Evolutionary conservation across 306 rosid species (phyloP).

Genomic region (Cyamopsis tetragonoloba): DNA sequence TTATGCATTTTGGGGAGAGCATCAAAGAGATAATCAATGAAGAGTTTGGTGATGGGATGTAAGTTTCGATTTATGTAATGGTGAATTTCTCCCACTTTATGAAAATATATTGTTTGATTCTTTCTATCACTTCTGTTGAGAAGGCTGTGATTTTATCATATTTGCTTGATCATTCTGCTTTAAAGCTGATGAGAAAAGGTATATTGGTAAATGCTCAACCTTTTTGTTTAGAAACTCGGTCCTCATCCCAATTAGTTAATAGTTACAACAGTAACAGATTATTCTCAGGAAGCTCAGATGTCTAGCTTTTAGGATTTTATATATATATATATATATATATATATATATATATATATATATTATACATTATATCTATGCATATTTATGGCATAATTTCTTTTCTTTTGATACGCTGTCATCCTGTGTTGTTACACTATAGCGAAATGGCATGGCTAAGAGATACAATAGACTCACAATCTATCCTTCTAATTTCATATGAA

Average conservation of each 20-base stretch:
- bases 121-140: not conserved
- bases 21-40: slow-evolving; percentile 92
- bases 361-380: no score
- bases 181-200: not conserved
- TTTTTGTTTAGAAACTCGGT: not conserved
- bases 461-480: no score
- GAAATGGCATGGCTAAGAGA: no score
- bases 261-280: no score
- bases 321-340: no score
- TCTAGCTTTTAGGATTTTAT: not conserved
- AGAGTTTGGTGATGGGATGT: slow-evolving; percentile 99
- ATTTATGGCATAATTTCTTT: no score
- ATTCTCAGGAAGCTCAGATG: not conserved
- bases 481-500: no score
- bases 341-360: no score
- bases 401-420: no score
- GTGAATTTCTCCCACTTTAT: slow-evolving; percentile 5
- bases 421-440: no score
- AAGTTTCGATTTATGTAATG: slow-evolving; percentile 35
- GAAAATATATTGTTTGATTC: not conserved
- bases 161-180: slow-evolving; percentile 1
- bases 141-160: not conserved
- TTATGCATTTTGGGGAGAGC: slow-evolving; percentile 98
- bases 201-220: not conserved
- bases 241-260: not conserved